Evolutionary conservation across 345 rosid genomes (phyloP).

Genomic region (Garcia nutans): DNA sequence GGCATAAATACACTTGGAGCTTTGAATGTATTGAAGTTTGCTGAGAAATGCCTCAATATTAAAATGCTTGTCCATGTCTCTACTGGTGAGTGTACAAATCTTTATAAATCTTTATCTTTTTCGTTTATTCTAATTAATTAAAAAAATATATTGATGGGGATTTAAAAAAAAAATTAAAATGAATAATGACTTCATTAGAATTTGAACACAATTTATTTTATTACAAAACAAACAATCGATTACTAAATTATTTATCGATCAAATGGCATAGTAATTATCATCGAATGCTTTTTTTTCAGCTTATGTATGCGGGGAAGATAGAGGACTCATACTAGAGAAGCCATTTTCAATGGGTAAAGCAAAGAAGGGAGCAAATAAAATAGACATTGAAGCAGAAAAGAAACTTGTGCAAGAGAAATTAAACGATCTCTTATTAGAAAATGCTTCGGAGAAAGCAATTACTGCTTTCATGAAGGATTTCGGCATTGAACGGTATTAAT

Average conservation of each 20-base stretch:
- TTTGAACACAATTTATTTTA: too few relatives aligned
- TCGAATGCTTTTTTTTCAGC: constrained; percentile 48
- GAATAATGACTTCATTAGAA: too few relatives aligned
- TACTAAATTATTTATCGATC: too few relatives aligned
- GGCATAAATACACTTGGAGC: constrained; percentile 59
- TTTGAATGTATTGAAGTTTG: constrained; percentile 46
- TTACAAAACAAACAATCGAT: too few relatives aligned
- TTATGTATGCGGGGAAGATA: constrained; percentile 56
- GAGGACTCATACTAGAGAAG: constrained; percentile 48
- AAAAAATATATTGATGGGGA: too few relatives aligned
- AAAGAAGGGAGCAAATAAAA: constrained; percentile 43
- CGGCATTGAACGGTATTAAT: constrained; percentile 50
- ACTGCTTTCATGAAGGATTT: constrained; percentile 54
- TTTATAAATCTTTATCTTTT: too few relatives aligned
- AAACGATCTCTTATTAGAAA: constrained; percentile 35
- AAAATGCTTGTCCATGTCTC: constrained; percentile 48
- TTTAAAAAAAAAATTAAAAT: too few relatives aligned
- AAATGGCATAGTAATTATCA: too few relatives aligned
- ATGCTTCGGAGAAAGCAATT: constrained; percentile 41
- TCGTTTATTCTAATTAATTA: too few relatives aligned
- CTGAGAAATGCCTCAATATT: constrained; percentile 46
- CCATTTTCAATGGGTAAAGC: constrained; percentile 52
- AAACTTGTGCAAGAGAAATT: constrained; percentile 44
- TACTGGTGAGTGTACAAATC: constrained; percentile 26
- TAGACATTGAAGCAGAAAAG: constrained; percentile 54